Evolutionary conservation across 768 basidiomycete species (phyloP), one percentile per base, ranked within the genome.

Genomic region (Serendipita indica): DNA sequence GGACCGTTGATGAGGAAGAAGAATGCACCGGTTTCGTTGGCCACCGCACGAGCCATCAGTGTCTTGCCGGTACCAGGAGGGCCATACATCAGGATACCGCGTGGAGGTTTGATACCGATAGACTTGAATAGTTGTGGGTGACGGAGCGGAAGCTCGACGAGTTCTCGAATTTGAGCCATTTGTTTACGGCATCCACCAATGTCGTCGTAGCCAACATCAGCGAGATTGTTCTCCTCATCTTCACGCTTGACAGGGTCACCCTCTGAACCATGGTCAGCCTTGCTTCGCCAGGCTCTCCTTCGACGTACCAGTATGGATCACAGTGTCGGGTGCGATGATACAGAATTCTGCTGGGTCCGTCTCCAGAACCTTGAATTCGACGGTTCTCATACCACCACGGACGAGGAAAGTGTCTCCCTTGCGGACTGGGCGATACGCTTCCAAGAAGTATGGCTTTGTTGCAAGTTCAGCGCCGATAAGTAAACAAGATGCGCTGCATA

Each of bases 1-100:
- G 96, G 96, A 58, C 96, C 96, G 68, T 98, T 99, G 74, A 99
- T 99, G 56, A 98, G 75, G 84, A 99, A 99, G 80, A 99, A 99
- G 81, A 99, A 99, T 14, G 96, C 96, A 54, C 96, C 96, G 27
- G 96, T 99, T 73, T 99, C 96, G 70, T 99, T 99, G 63, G 96
- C 96, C 46, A 99, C 96, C 4, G 96, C 96, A 65, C 96, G 85
- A 57, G 96, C 96, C 94, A 99, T 99, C 64, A 99, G 80, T 3
- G 96, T 98, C 76, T 98, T 99, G 78, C 96, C 96, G 20, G 94
- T 98, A 77, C 96, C 96, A 33, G 94, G 94, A 63, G 94, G 94
- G 59, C 94, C 94, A 68, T 80, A 99, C 90, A 99, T 86, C 64
- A 99, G 84, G 67, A 99, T 93, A 79, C 94, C 94, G 64, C 94